These are phyloP conservation scores for Eragrostis curvula DNA, from an alignment of 176 grass and related monocot species.

Conservation along the genomic window DNA sequence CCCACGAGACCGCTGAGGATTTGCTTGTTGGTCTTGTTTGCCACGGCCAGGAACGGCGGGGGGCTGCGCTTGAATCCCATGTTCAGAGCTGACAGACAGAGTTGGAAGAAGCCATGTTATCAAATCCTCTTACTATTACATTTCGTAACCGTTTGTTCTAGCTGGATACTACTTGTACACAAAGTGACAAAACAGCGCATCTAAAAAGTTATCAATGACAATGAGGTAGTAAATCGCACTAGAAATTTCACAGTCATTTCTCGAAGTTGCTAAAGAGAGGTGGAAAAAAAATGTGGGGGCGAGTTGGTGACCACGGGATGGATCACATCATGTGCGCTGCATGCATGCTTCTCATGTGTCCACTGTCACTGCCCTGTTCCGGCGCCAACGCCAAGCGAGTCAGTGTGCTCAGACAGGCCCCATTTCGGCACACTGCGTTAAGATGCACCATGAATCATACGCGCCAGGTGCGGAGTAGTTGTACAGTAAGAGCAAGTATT, in stretches of 20 bases:
- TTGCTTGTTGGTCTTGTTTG: conserved; percentile 56
- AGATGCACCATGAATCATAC: neutral
- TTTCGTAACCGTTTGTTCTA: too few species aligned
- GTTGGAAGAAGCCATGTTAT: neutral
- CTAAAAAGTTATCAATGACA: neutral
- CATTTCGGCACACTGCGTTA: neutral
- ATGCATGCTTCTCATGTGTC: conserved; percentile 22
- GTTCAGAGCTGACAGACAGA: conserved; percentile 48
- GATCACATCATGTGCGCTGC: neutral
- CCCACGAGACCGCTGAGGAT: conserved; percentile 60
- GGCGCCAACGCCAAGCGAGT: neutral
- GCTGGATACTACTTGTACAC: too few species aligned
- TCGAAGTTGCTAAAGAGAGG: neutral
- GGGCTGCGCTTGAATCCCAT: conserved; percentile 95
- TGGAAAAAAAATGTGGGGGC: neutral
- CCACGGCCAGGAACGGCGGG: conserved; percentile 71
- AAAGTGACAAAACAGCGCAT: neutral
- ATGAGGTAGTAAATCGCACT: neutral
- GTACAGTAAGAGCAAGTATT: too few species aligned
- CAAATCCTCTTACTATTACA: neutral
- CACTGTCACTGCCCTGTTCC: neutral
- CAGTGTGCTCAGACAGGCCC: neutral
- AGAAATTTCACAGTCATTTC: too few species aligned
- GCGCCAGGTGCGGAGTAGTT: neutral
- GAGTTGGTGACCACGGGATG: neutral